A percentile compares a stretch with the other conserved stretches of the same genome.
Evolutionary conservation across 352 stramenopile genomes (phyloP).

Genomic region (Aphanomyces stellatus): DNA sequence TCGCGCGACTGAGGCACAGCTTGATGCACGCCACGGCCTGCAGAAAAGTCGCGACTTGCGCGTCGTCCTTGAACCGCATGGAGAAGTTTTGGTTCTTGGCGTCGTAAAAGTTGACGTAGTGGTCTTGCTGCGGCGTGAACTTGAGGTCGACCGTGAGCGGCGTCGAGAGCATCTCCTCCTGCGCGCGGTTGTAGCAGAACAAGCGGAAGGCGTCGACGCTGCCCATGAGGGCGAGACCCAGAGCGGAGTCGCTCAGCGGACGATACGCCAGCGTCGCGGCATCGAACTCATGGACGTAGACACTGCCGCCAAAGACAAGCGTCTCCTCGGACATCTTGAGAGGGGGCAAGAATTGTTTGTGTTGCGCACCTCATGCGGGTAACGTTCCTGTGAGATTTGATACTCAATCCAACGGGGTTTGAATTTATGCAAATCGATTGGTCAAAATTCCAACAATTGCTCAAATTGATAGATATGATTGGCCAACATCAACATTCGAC

Average conservation of each 20-base stretch:
- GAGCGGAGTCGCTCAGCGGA: conserved; percentile 46
- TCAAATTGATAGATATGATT: no score
- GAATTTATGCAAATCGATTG: no score
- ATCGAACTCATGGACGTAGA: conserved; percentile 71
- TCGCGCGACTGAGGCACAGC: neutral
- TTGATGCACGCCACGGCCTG: conserved; percentile 41
- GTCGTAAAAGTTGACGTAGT: conserved; percentile 68
- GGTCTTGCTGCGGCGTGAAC: conserved; percentile 58
- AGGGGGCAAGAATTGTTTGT: no score
- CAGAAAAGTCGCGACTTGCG: conserved; percentile 33
- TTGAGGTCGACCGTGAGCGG: conserved; percentile 28
- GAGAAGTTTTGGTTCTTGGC: conserved; percentile 46
- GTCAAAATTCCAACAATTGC: no score
- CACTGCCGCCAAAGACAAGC: conserved; percentile 55
- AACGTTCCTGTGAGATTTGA: no score
- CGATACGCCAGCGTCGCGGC: conserved; percentile 34
- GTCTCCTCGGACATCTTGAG: conserved; percentile 46
- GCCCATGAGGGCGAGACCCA: conserved; percentile 54
- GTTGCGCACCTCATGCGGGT: no score
- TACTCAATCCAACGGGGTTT: no score
- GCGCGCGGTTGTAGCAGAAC: conserved; percentile 64
- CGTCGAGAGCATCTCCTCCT: conserved; percentile 47
- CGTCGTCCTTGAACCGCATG: conserved; percentile 62
- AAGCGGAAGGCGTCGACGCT: conserved; percentile 32
- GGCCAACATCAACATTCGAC: no score